phyloP scores from a whole-genome alignment of 2,329 filamentous ascomycete genomes.

The Colletotrichum simmondsii region DNA sequence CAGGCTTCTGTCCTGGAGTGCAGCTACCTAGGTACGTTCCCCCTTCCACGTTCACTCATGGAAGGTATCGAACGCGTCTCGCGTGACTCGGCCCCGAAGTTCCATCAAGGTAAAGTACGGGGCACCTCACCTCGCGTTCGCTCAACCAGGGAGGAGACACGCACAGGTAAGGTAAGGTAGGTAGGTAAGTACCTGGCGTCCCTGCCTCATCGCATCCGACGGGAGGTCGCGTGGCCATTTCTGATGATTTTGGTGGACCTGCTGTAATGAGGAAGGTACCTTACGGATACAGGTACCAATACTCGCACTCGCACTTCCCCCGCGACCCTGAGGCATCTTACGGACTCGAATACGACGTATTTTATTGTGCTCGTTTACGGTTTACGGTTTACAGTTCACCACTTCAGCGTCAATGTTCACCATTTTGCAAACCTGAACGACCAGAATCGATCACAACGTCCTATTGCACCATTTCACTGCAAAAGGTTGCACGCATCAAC shows the following conservation, averaged over 20 bases:
- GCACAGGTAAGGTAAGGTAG: background rate
- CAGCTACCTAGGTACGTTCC: too few relatives aligned
- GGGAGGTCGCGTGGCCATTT: background rate
- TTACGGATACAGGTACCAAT: background rate
- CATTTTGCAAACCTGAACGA: background rate
- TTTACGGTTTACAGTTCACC: background rate
- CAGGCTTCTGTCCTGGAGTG: background rate
- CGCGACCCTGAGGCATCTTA: background rate
- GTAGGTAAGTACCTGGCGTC: background rate
- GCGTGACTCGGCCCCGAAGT: conserved; percentile 1
- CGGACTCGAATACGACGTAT: background rate
- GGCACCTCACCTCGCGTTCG: background rate
- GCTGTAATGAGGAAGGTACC: background rate
- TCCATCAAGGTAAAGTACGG: too few relatives aligned
- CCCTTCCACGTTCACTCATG: too few relatives aligned
- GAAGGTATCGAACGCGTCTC: background rate
- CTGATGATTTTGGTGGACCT: background rate
- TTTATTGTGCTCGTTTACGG: background rate
- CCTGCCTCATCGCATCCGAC: background rate
- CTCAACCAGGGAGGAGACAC: background rate
- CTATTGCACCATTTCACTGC: background rate
- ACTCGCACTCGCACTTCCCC: background rate
- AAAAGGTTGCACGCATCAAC: background rate
- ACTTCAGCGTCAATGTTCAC: background rate
- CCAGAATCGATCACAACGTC: background rate